phyloP scores from a whole-genome alignment of 2,329 filamentous ascomycete species.

The Fusarium burgessii region DNA sequence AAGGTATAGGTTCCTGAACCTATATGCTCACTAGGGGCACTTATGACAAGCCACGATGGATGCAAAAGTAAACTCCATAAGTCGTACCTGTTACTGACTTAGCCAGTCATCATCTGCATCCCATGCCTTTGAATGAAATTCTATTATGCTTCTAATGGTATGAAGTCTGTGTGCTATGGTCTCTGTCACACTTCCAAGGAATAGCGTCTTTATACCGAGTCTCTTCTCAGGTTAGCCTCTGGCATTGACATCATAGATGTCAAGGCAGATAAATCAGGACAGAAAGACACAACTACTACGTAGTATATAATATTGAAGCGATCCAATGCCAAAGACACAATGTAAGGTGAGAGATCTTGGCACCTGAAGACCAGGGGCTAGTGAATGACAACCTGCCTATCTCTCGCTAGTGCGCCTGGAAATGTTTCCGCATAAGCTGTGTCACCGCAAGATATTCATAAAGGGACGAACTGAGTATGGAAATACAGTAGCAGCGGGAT shows the following conservation, averaged over 20 bases:
- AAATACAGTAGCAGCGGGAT: conserved; percentile 4
- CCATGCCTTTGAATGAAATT: too few relatives aligned
- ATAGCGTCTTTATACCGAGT: not conserved
- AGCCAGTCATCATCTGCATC: too few relatives aligned
- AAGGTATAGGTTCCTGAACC: not conserved
- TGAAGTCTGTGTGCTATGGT: not conserved
- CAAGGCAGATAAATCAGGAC: not conserved
- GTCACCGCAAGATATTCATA: conserved; percentile 9
- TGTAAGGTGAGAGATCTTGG: conserved; percentile 6
- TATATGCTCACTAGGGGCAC: not conserved
- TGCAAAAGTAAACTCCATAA: not conserved
- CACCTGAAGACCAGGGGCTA: conserved; percentile 4
- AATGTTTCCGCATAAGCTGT: not conserved
- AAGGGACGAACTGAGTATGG: not conserved
- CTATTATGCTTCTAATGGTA: too few relatives aligned
- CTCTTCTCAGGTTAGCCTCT: not conserved
- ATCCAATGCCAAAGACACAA: conserved; percentile 14
- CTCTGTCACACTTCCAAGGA: not conserved
- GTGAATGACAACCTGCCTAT: conserved; percentile 21
- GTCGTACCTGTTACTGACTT: too few relatives aligned
- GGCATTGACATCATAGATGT: not conserved
- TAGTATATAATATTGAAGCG: conserved; percentile 7
- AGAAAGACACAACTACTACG: not conserved
- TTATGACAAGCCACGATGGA: not conserved
- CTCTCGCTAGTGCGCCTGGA: conserved; percentile 10